phyloP scores from a whole-genome alignment of 1,139 yeast genomes.

The Scheffersomyces cryptocercus region DNA sequence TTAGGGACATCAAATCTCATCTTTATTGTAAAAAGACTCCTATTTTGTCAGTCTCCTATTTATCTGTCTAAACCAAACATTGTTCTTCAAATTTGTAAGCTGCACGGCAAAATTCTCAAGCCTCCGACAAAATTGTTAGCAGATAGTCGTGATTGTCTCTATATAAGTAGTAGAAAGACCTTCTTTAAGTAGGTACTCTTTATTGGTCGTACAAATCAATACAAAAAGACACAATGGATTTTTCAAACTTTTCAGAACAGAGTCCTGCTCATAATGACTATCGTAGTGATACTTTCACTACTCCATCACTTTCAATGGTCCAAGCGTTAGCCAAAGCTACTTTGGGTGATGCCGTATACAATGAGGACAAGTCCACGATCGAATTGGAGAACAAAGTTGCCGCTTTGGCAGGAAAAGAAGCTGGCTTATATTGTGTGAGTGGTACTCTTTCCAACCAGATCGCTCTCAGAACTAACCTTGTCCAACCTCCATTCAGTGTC shows the following conservation, averaged over 20 bases:
- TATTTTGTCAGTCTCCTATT: too few species aligned
- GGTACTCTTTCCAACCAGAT: conserved; percentile 93
- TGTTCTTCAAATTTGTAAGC: too few species aligned
- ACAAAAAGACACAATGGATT: conserved; percentile 4
- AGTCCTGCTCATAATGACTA: conserved; percentile 41
- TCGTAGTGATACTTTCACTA: conserved; percentile 50
- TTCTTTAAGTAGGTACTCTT: too few species aligned
- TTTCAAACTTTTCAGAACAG: conserved; percentile 4
- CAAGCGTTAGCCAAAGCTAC: conserved; percentile 45
- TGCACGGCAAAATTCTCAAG: too few species aligned
- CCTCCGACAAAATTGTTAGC: too few species aligned
- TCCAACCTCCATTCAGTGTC: conserved; percentile 85
- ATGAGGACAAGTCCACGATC: conserved; percentile 74
- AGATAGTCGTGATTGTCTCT: too few species aligned
- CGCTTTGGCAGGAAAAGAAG: conserved; percentile 74
- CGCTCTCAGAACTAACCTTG: conserved; percentile 73
- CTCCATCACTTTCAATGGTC: conserved; percentile 44
- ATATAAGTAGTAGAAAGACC: too few species aligned
- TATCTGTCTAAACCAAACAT: too few species aligned
- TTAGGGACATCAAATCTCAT: too few species aligned
- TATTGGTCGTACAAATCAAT: too few species aligned
- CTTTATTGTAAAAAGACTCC: too few species aligned
- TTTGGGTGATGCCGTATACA: conserved; percentile 85
- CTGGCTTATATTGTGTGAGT: conserved; percentile 81
- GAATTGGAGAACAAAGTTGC: conserved; percentile 68